Evolutionary conservation across 805 yeast species (phyloP).

Genomic region (Kuraishia piskuri): DNA sequence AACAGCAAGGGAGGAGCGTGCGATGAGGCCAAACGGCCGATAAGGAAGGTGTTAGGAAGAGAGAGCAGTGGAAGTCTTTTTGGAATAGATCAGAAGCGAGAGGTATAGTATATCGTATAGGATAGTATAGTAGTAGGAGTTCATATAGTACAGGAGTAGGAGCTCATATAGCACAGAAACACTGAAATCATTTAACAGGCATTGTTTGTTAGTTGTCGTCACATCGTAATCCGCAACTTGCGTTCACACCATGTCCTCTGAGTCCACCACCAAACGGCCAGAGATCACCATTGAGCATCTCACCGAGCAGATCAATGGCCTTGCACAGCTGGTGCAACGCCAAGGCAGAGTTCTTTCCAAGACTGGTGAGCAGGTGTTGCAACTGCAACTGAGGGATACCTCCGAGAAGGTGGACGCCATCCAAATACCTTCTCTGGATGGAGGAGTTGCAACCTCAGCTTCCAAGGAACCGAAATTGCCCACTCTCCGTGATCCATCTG

Average conservation of each 20-base stretch:
- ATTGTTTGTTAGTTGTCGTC: too few species aligned
- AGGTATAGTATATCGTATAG: too few species aligned
- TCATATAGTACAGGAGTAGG: too few species aligned
- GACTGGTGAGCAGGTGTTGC: slow-evolving; percentile 75
- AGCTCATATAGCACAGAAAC: too few species aligned
- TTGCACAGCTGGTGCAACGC: slow-evolving; percentile 48
- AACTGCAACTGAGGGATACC: slow-evolving; percentile 55
- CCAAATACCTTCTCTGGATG: slow-evolving; percentile 15
- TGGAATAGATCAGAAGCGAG: too few species aligned
- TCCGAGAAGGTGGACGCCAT: slow-evolving; percentile 17
- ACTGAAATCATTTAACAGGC: too few species aligned
- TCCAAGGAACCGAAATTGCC: slow-evolving; percentile 1
- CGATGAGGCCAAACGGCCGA: too few species aligned
- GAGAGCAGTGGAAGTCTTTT: too few species aligned
- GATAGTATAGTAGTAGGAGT: too few species aligned
- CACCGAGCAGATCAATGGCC: slow-evolving; percentile 38
- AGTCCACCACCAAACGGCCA: not conserved
- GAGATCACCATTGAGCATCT: slow-evolving; percentile 16
- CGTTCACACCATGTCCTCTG: not conserved
- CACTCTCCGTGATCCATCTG: slow-evolving; percentile 11
- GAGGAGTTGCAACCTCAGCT: slow-evolving; percentile 1
- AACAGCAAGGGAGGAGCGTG: too few species aligned
- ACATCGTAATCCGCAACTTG: too few species aligned
- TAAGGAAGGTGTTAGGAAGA: too few species aligned
- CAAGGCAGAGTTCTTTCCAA: slow-evolving; percentile 59